Base-by-base conservation (phyloP, 106 monocot species). In the Acorus calamus region DNA sequence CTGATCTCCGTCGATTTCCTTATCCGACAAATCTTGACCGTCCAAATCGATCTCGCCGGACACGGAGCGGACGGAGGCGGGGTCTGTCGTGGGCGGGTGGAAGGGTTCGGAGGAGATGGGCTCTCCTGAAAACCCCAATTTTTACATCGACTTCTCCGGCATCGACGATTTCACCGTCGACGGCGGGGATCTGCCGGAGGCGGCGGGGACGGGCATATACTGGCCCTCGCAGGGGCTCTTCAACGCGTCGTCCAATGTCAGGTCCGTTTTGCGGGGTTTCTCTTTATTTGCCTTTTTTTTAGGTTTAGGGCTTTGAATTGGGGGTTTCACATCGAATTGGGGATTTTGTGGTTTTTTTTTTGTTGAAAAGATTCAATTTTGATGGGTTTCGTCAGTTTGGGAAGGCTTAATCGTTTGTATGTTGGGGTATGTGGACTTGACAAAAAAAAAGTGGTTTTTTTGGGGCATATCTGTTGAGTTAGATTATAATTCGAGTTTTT, bases 91-190 rank as follows among this genome's bases (percentile, higher is more conserved):
- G 41, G 41, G 10, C 61, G 4, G 55, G 12, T 55, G 53, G 70
- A 41, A 61, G 55, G 50, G 64, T 41, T 45, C 9, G 44, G 42
- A 1, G 12, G 52, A 60, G 64, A 76, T 70, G 72, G 63, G 51
- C 13, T 66, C 72, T 10, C 44, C 67, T 28, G 78, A 73, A 48
- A 73, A 67, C 57, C 60, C 62, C 50, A 68, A 54, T 67, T 78
- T 67, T 72, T 14, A 53, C 12, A 47, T 78, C 49, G 78, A 78
- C n/a, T 67, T 62, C 63, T 42, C 75, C 6, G 6, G 63, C 52
- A 76, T 78, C 56, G 77, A 62, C 57, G 67, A 69, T 13, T 44
- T 73, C 12, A 50, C 57, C 28, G 73, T 47, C 4, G n/a, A 49
- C 11, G 67, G 14, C 7, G 67, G 44, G 11, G 67, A 56, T 56